Base-by-base conservation (phyloP, 2,329 filamentous ascomycete species). In the Colletotrichum ledebouriae region DNA sequence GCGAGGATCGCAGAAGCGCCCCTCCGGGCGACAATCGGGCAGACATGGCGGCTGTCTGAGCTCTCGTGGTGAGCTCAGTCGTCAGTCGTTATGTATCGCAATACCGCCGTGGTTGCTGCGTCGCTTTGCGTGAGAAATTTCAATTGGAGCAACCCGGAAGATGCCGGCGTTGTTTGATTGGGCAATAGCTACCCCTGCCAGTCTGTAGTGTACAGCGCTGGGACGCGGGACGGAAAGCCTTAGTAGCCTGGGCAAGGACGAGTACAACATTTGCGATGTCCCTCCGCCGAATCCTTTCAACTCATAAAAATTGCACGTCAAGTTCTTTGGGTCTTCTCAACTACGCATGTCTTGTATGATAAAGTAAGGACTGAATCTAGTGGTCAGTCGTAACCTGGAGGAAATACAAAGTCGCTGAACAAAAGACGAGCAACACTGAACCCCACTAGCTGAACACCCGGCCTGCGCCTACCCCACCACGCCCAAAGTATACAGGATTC, bases 1-100 rank as follows among this genome's bases (percentile, higher is more conserved):
- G 92, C 67, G 95, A 98, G 69, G 90, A 89, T 78, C 95, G 91
- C 76, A 98, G 87, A 73, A 98, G 86, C 74, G 87, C 85, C 71
- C 84, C 89, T 76, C 89, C 89, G 65, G 89, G 89, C 72, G 89
- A 89, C 75, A 89, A 46, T 70, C 69, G 67, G 22, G 66, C 50
- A 49, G 71, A 60, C 71, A 72, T 72, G 39, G 59, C 59, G 63
- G 63, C 50, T 60, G 60, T 66, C 52, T 56, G 69, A 63, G 60
- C 61, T 73, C 77, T 53, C 65, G 53, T 50, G 34, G 13, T 67
- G 57, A 62, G 67, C 62, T 69, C 44, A 47, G 42, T 67, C 41
- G 61, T 68, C 55, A 55, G 55, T 68, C 53, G 47, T 29, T n/a
- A 25, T 29, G 55, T 56, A 50, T 65, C 49, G 42, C 61, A 12